These are phyloP conservation scores for Tephrocybe sp. DNA, from an alignment of 768 basidiomycete species.

Conservation along the genomic window DNA sequence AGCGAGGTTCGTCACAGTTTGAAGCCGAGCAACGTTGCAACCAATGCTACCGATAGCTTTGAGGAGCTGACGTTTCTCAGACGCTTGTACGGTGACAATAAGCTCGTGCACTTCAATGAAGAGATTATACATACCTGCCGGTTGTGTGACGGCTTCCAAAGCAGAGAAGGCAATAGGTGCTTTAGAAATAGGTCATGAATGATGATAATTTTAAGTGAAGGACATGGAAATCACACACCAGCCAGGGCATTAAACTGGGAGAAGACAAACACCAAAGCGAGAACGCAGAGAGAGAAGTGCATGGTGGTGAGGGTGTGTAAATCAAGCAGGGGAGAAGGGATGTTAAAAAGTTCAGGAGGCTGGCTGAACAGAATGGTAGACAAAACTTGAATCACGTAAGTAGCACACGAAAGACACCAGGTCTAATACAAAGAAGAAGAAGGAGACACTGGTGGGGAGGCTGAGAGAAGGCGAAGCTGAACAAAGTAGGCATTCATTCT, in stretches of 20 bases:
- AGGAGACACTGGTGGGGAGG: conserved; percentile 6
- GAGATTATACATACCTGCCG: neutral
- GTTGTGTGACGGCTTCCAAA: neutral
- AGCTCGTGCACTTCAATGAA: neutral
- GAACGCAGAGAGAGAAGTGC: conserved; percentile 11
- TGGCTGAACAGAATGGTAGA: conserved; percentile 6
- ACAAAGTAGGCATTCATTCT: neutral
- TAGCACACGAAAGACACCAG: conserved; percentile 17
- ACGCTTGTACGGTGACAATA: neutral
- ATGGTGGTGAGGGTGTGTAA: neutral
- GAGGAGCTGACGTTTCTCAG: conserved; percentile 14
- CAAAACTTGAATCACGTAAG: conserved; percentile 7
- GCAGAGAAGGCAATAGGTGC: neutral
- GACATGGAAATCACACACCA: neutral
- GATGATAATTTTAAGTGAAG: no score
- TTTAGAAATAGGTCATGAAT: neutral
- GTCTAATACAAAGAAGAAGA: conserved; percentile 11
- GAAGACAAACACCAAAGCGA: conserved; percentile 11
- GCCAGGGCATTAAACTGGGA: conserved; percentile 12
- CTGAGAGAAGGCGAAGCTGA: conserved; percentile 14
- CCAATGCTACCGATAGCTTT: conserved; percentile 16
- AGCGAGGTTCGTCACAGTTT: conserved; percentile 16
- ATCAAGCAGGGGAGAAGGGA: neutral
- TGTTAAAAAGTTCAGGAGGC: conserved; percentile 4
- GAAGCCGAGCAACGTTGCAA: conserved; percentile 16